Base-by-base conservation (phyloP, 129 eudicot species). In the Tagetes patula region DNA sequence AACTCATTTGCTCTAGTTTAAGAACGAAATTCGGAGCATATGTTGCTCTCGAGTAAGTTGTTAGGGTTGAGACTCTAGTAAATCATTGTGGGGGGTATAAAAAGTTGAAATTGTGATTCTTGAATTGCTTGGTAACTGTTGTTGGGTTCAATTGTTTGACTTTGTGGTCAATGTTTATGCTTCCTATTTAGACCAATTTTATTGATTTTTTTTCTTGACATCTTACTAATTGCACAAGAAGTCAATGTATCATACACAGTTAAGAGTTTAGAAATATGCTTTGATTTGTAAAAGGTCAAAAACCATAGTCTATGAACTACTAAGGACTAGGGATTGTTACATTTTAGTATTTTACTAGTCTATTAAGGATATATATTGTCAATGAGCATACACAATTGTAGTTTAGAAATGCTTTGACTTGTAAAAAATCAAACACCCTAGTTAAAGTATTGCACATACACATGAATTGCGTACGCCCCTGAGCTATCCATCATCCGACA, bases 71-170 rank as follows among this genome's bases (percentile, higher is more conserved):
- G 72, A 81, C 74, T 72, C 70, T 64, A 77, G 82, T 72, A 87
- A 75, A 82, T 82, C 88, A 87, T 87, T 87, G 88, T 82, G 89
- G 93, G 85, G 87, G 93, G 89, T 87, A 87, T 84, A 86, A 78
- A 81, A 70, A 72, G 80, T 65, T 37, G 38, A 77, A 85, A 49
- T 69, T 77, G 81, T 74, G 77, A 82, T 84, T 82, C 83, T 79
- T 82, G 81, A 77, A 71, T 69, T 81, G 79, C 77, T 80, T 77
- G 45, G 67, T 46, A 76, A 66, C 69, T 63, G 36, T 63, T 74
- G 59, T 75, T 32, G 79, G 77, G 34, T 79, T 65, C 56, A 27
- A 73, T 81, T 75, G 82, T 84, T 80, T 77, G 87, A 81, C 77
- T 80, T 76, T 72, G 40, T 56, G 85, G 82, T 83, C 80, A 73